A percentile compares a stretch with the other conserved stretches of the same genome.
phyloP scores from a whole-genome alignment of 306 rosid species.

The Betula pendula region DNA sequence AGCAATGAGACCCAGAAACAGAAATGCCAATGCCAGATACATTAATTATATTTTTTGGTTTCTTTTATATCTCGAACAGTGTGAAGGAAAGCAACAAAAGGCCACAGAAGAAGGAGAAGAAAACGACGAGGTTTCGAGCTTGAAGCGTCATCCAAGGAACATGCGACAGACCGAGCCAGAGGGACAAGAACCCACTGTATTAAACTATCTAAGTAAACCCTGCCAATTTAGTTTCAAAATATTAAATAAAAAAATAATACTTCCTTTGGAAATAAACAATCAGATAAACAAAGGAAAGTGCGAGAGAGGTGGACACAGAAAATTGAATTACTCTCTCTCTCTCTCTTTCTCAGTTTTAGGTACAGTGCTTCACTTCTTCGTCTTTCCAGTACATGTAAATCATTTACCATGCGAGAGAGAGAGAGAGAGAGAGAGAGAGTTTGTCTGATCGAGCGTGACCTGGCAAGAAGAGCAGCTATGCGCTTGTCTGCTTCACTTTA shows the following conservation, averaged over 20 bases:
- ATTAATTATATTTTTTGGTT: constrained; percentile 16
- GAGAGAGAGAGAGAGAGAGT: constrained; percentile 13
- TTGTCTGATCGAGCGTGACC: too few species aligned
- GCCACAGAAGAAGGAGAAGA: constrained; percentile 45
- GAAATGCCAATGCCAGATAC: constrained; percentile 39
- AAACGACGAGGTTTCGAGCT: constrained; percentile 68
- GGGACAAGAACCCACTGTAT: constrained; percentile 32
- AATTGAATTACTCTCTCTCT: neutral
- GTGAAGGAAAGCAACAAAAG: constrained; percentile 54
- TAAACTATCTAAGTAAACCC: constrained; percentile 31
- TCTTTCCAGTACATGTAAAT: constrained; percentile 2
- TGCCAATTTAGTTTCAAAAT: constrained; percentile 4
- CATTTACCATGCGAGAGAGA: constrained; percentile 10
- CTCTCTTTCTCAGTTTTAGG: neutral
- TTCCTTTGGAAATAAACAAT: neutral
- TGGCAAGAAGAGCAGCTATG: constrained; percentile 17
- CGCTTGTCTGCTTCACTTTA: constrained; percentile 36
- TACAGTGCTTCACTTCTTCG: constrained; percentile 17
- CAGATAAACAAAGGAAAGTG: constrained; percentile 7
- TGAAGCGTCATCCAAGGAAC: constrained; percentile 48
- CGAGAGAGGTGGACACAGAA: constrained; percentile 25
- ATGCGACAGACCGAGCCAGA: constrained; percentile 40
- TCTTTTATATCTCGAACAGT: constrained; percentile 48
- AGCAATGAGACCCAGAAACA: constrained; percentile 33
- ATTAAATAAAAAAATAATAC: constrained; percentile 8